Evolutionary conservation across 805 yeast species (phyloP), one percentile per base, ranked within the genome.

Genomic region (Peterozyma xylosa): DNA sequence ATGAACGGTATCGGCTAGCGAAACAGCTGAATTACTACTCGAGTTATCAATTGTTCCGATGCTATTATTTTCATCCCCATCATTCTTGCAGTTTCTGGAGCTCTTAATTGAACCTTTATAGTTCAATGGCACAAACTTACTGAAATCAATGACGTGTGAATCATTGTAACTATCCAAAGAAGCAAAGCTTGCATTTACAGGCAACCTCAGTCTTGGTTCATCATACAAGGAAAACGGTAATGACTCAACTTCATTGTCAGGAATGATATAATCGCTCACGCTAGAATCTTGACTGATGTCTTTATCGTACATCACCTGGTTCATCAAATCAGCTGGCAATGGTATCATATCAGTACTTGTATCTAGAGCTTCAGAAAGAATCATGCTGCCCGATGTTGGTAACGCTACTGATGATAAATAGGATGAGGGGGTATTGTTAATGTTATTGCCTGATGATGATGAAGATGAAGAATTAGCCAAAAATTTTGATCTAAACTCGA

Each of bases 131-230:
- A 68, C 59, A 51, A 62, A 65, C 5, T 69, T 64, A 35, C 42
- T 43, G 35, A 42, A 33, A 33, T 43, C 45, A 18, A 45, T 32
- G 27, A 41, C 42, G 13, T 33, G 35, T 18, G 18, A 16, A 38
- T 56, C 68, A 55, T 81, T 80, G 47, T 76, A 72, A 56, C 89
- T 79, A 54, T 82, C 89, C 55, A 85, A 63, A 0, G 90, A 83
- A 1, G 91, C 91, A 67, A 82, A 83, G 48, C 89, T 82, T 36
- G 85, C 86, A 48, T 78, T 81, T 13, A 81, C 66, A 0, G 87
- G 87, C 35, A 83, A 41, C 10, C 17, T 41, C 9, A 17, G 14
- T 11, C 13, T 41, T 11, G 21, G 21, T 10, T 16, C 15, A 9
- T 35, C 37, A 13, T 21, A 15, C 9, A 14, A 32, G 9, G 34